Base-by-base conservation (phyloP, 2,329 filamentous ascomycete species). In the Fusarium avenaceum region DNA sequence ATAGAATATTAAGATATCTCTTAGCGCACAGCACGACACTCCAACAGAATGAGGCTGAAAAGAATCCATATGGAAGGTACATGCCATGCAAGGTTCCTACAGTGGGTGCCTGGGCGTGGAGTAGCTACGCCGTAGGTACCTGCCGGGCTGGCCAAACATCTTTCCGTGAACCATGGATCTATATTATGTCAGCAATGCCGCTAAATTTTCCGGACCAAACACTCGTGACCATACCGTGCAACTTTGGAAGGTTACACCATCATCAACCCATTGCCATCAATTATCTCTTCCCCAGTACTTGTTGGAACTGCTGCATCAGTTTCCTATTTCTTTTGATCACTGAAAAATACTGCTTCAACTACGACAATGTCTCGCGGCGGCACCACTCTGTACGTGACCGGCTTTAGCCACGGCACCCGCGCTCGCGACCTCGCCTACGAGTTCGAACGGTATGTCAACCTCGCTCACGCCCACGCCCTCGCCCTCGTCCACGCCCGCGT, bases 351-450 rank as follows among this genome's bases (percentile, higher is more conserved):
- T 38, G 57, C 38, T 53, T 53, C 48, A 50, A 44, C 47, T 45
- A 65, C 52, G 76, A 83, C 67, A 79, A 97, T 97, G 94, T 97
- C 94, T 89, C 93, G 94, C 80, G 90, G 92, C 81, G 91, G 93
- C 75, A 96, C 92, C 65, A 98, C 95, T 60, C 92, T 98, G 75
- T 98, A 98, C 86, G 95, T 98, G 82, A 97, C 94, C 79, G 96
- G 96, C 88, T 99, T 99, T 83, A 96, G 95, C 88, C 94, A 97
- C 84, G 94, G 95, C 82, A 97, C 95, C 82, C 93, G 96, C 86
- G 94, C 96, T 82, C 93, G 96, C 89, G 94, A 99, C 87, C 92
- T 98, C 82, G 94, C 95, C 86, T 97, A 97, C 92, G 95, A 98
- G 88, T 98, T 98, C 92, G 95, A 98, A 94, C 94, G 95, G 93